A percentile compares a stretch with the other conserved stretches of the same genome.
These are phyloP conservation scores for Pyricularia sp. DNA, from an alignment of 2,329 filamentous ascomycete genomes.

Conservation along the genomic window DNA sequence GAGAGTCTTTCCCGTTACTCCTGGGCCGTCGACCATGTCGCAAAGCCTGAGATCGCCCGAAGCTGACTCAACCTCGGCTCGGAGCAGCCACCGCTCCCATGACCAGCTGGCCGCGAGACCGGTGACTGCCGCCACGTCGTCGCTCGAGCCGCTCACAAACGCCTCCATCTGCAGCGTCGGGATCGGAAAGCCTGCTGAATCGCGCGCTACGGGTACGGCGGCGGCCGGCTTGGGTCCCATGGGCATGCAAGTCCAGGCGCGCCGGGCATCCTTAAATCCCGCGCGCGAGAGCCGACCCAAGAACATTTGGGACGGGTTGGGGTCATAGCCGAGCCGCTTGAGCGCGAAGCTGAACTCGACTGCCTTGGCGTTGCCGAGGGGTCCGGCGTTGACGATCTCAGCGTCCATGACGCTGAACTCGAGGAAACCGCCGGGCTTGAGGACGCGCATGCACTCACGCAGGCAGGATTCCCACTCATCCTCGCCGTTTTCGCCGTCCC, in stretches of 20 bases:
- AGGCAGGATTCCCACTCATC: constrained; percentile 88
- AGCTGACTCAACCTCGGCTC: constrained; percentile 72
- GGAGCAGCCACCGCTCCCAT: constrained; percentile 95
- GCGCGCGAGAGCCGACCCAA: constrained; percentile 62
- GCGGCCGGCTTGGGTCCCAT: constrained; percentile 49
- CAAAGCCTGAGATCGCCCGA: constrained; percentile 54
- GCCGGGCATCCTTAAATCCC: constrained; percentile 71
- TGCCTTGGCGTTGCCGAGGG: constrained; percentile 68
- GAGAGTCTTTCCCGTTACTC: constrained; percentile 42
- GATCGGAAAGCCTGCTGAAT: constrained; percentile 27
- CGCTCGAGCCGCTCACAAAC: constrained; percentile 57
- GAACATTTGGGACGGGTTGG: constrained; percentile 73
- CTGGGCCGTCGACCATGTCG: constrained; percentile 30
- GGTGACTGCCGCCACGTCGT: constrained; percentile 63
- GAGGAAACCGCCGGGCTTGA: constrained; percentile 87
- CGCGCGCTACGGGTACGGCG: constrained; percentile 24
- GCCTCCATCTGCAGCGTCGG: constrained; percentile 49
- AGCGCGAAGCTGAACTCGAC: constrained; percentile 91
- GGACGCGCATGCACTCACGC: constrained; percentile 76
- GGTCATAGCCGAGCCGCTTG: constrained; percentile 83
- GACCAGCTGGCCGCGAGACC: constrained; percentile 79
- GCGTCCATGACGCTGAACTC: constrained; percentile 88
- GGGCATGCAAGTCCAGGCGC: constrained; percentile 83
- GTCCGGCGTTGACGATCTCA: constrained; percentile 78
- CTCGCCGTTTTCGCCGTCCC: constrained; percentile 52